Evolutionary conservation across 768 basidiomycete species (phyloP), one percentile per base, ranked within the genome.

Genomic region (Lactarius hatsudake): DNA sequence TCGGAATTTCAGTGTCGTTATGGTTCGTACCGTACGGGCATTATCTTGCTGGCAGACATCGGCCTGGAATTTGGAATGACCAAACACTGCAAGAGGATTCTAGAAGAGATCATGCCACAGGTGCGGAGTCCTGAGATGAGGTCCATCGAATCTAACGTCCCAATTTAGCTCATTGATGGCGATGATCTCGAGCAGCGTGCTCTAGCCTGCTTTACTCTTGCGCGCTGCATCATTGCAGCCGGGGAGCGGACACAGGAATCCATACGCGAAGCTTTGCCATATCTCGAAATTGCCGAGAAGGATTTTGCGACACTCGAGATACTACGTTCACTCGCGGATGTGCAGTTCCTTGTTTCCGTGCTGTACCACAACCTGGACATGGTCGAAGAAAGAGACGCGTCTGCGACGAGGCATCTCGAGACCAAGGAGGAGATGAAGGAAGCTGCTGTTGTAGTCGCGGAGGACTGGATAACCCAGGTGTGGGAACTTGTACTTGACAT

Each of bases 91-190:
- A 80, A 78, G 69, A 82, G 81, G 65, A 81, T 93, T 59, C 71
- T 95, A 56, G 88, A 92, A 58, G 91, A 90, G 66, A 85, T 93
- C 56, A 83, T 94, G 81, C 93, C 93, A 26, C 93, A 94, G 79
- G 93, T 89, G 65, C 67, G 79, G 70, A 2, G 9, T 43, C 57
- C 18, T 36, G 9, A 43, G 8, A 59, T 36, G 51, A 23, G 15
- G 15, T 51, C 15, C 8, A 34, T 30, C 34, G 42, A 34, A 30
- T 36, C 18, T 66, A 48, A 63, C 32, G 30, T 34, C 18, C 3
- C 34, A 26, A 20, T 57, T 2, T 68, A 93, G 91, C 77, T 93
- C 42, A 85, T 92, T 55, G 79, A 78, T 61, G 92, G 90, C 5
- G 82, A 85, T 60, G 90, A 94, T 69, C 72, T 89, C 17, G 93